These are phyloP conservation scores for Brassica nigra DNA, from an alignment of 345 rosid genomes.

Conservation along the genomic window DNA sequence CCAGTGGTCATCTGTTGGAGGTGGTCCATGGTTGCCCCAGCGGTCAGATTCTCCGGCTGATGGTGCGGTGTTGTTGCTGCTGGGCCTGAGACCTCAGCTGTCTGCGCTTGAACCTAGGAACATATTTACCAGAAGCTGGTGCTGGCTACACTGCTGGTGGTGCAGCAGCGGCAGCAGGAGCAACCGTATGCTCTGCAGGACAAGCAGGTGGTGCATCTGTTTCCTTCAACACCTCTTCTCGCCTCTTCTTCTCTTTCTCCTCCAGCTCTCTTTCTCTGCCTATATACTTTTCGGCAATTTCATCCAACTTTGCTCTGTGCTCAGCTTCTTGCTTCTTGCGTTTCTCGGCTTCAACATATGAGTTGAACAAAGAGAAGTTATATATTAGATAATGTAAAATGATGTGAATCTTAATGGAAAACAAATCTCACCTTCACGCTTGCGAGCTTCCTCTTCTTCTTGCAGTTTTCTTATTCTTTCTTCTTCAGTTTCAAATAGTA, in stretches of 20 bases:
- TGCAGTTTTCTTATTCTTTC: conserved; percentile 57
- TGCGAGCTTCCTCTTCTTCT: conserved; percentile 93
- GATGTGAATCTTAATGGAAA: conserved; percentile 17
- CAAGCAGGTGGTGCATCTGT: conserved; percentile 50
- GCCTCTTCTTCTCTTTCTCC: conserved; percentile 67
- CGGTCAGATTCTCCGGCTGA: conserved; percentile 50
- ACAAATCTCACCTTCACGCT: conserved; percentile 62
- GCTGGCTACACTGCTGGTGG: conserved; percentile 37
- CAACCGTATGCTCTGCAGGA: conserved; percentile 44
- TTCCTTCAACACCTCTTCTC: conserved; percentile 60
- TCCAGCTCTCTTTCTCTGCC: conserved; percentile 82
- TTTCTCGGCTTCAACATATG: conserved; percentile 75
- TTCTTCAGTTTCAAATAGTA: conserved; percentile 67
- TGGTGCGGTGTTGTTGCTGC: conserved; percentile 18
- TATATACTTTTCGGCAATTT: conserved; percentile 79
- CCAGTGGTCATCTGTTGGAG: conserved; percentile 54
- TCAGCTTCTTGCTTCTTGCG: conserved; percentile 77
- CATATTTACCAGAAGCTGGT: conserved; percentile 55
- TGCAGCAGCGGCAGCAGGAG: conserved; percentile 15
- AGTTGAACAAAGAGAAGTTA: neutral
- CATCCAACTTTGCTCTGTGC: conserved; percentile 78
- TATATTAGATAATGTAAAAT: neutral
- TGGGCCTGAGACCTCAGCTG: conserved; percentile 39
- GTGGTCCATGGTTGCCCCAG: conserved; percentile 47
- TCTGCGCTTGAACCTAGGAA: conserved; percentile 60